These are phyloP conservation scores for Syncephalastrum sp. DNA, from an alignment of 371 early-diverging fungal species.

Conservation along the genomic window DNA sequence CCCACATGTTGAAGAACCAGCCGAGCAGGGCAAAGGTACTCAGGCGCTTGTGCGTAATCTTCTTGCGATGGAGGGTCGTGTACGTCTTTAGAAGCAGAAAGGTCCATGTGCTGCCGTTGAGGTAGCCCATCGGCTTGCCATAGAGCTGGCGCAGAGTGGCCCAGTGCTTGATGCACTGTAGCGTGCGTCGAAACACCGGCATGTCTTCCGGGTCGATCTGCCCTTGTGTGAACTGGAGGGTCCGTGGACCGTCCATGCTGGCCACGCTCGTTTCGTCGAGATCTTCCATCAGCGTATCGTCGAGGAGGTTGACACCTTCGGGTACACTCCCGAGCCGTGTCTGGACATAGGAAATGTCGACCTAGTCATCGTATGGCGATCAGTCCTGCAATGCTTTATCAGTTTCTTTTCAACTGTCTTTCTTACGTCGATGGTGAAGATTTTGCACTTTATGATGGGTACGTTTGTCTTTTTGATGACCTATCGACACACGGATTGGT, in stretches of 20 bases:
- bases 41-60: neutral
- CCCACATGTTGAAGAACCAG: constrained; percentile 33
- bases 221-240: constrained; percentile 22
- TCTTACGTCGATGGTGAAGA: constrained; percentile 32
- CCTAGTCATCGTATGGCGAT: constrained; percentile 6
- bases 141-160: constrained; percentile 35
- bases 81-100: constrained; percentile 34
- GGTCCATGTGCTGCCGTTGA: constrained; percentile 49
- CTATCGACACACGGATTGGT: constrained; percentile 9
- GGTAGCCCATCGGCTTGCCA: constrained; percentile 41
- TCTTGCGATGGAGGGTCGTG: neutral
- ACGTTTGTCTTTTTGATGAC: constrained; percentile 30
- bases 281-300: constrained; percentile 24
- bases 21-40: constrained; percentile 10
- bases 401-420: neutral
- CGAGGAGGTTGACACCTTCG: constrained; percentile 25
- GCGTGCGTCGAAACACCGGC: constrained; percentile 16
- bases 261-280: constrained; percentile 29
- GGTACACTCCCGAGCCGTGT: constrained; percentile 12
- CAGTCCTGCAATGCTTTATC: neutral
- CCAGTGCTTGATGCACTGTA: constrained; percentile 46
- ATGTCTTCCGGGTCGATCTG: constrained; percentile 18
- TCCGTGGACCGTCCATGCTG: constrained; percentile 51
- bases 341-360: constrained; percentile 48
- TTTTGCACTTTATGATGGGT: constrained; percentile 40